Evolutionary conservation across 1,284 basidiomycete species (phyloP).

Genomic region (Tilletia walkeri): DNA sequence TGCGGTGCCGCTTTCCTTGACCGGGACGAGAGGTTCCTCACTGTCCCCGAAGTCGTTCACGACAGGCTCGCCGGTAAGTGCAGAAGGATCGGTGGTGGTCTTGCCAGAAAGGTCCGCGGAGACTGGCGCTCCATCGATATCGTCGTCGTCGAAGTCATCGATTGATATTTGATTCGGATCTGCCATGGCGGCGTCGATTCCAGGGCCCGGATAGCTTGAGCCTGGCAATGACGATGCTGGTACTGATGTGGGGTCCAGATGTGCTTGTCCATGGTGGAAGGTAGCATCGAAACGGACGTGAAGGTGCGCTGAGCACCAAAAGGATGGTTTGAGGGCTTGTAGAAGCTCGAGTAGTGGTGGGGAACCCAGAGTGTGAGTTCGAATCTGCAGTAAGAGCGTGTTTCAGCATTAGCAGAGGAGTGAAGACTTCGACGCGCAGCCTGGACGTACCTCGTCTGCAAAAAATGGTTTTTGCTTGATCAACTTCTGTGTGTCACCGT

Average conservation of each 20-base stretch:
- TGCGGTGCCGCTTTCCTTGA: not conserved
- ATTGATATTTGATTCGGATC: slow-evolving; percentile 14
- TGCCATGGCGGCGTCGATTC: not conserved
- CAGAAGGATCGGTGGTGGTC: not conserved
- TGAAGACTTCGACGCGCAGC: not conserved
- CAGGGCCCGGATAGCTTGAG: too few species aligned
- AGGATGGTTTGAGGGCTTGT: slow-evolving; percentile 71
- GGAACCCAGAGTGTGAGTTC: slow-evolving; percentile 73
- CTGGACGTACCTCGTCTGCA: slow-evolving; percentile 63
- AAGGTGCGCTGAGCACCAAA: slow-evolving; percentile 95
- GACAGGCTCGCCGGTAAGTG: not conserved
- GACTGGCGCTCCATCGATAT: not conserved
- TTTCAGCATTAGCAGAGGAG: not conserved
- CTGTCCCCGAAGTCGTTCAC: slow-evolving; percentile 14
- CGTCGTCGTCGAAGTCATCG: slow-evolving; percentile 30
- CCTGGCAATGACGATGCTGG: not conserved
- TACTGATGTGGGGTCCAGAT: not conserved
- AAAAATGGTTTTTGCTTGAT: slow-evolving; percentile 81
- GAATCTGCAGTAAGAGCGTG: slow-evolving; percentile 23
- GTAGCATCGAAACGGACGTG: slow-evolving; percentile 68
- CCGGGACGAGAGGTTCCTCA: not conserved
- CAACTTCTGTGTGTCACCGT: slow-evolving; percentile 71
- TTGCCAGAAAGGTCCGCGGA: too few species aligned
- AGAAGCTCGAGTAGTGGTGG: slow-evolving; percentile 82
- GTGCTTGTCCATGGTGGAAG: slow-evolving; percentile 19